These are phyloP conservation scores for Diplodia sapinea DNA, from an alignment of 2,329 filamentous ascomycete genomes.

Conservation along the genomic window DNA sequence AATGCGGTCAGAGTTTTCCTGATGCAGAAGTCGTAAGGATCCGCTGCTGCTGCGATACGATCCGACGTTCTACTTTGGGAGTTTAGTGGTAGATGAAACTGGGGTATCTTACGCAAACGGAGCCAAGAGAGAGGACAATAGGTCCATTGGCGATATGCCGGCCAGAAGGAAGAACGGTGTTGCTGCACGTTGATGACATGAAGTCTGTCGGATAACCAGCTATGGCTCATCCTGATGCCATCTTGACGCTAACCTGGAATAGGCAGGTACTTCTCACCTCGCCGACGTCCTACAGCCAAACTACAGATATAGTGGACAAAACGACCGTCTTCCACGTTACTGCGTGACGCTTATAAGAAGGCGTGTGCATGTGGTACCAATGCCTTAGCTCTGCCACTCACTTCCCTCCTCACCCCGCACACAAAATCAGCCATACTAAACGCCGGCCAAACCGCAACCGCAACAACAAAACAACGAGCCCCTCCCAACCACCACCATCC, in stretches of 20 bases:
- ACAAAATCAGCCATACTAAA: too few species aligned
- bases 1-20: background rate
- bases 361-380: constrained; percentile 1
- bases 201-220: background rate
- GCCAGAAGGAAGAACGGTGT: too few species aligned
- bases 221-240: constrained; percentile 15
- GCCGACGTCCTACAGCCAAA: background rate
- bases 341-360: background rate
- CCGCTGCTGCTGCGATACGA: background rate
- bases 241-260: background rate
- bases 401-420: background rate
- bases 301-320: background rate
- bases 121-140: background rate
- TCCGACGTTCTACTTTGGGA: background rate
- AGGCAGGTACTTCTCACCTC: background rate
- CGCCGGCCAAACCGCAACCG: background rate
- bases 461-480: background rate
- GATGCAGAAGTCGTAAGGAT: constrained; percentile 2
- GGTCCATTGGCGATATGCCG: too few species aligned
- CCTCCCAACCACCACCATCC: too few species aligned
- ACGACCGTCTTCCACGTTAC: background rate
- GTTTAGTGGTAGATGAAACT: background rate
- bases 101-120: background rate
- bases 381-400: constrained; percentile 4
- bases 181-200: background rate